Evolutionary conservation across 2,329 filamentous ascomycete genomes (phyloP), one percentile per base, ranked within the genome.

Genomic region (Lachnellula occidentalis): DNA sequence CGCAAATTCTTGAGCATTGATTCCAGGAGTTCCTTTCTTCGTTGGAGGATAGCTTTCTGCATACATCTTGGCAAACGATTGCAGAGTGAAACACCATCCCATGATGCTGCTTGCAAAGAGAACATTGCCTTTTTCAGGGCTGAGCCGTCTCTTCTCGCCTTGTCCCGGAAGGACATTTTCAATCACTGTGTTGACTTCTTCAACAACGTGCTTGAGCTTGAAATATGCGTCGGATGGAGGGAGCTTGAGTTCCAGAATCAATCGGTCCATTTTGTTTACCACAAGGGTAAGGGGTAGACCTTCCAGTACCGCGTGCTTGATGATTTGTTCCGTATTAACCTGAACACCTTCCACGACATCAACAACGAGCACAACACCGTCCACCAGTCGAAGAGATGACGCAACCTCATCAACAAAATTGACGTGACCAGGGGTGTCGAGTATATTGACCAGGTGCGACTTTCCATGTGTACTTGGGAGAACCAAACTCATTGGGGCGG

Each of bases 331-430:
- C 0, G 94, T 95, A 71, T 96, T 96, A 65, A 94, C 82, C 74
- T 97, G 94, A n/a, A 99, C 92, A n/a, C 94, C 94, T 71, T 99
- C 94, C 1, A 99, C 90, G 21, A 96, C 90, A 70, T 99, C 94
- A 15, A 99, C 92, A 14, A 99, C 87, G 48, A 99, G 75, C 50
- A 95, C 92, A 22, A 97, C 85, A 56, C 94, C 94, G 69, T 99
- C 94, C 4, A 88, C 92, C 50, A 99, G 74, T 42, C 94, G 84
- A 65, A 96, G 76, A 1, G 91, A 87, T 4, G 91, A 86, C 8
- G 94, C 94, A 37, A 99, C 90, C 72, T 99, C 94, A 69, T 99
- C 94, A 42, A 95, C 92, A 70, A 99, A 99, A 72, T 99, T 96
- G 68, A 97, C 94, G 70, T 99, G 94, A 6, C 94, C 94, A 0